Base-by-base conservation (phyloP, 2,329 filamentous ascomycete genomes). In the Graphilbum ipis-grandicollis region DNA sequence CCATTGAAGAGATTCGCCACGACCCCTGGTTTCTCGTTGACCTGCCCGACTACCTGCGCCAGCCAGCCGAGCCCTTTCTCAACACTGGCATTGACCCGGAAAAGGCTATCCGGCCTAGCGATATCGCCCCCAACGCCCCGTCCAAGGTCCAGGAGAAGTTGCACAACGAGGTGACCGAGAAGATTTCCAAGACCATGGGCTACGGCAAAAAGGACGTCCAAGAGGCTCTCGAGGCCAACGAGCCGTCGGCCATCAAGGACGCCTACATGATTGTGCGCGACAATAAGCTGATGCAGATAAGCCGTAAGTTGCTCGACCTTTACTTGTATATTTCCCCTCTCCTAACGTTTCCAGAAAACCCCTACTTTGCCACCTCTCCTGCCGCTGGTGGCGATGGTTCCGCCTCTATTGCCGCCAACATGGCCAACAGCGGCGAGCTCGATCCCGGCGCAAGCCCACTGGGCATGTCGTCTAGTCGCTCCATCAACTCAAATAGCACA, bases 211-310 rank as follows among this genome's bases (percentile, higher is more conserved):
- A 79, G 43, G 90, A 98, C 61, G 88, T 98, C 37, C 81, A 94
- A 52, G 90, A 96, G 56, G 88, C 90, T 18, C 63, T 98, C 43
- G 79, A 80, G 50, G 85, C 84, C 39, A 76, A 90, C 37, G 90
- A 98, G 54, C 90, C 90, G 12, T 96, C 86, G 40, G 86, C 90
- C 10, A 94, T 98, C 65, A 98, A 98, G 60, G 90, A 98, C 58
- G 90, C 90, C 2, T 98, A 96, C 60, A 77, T 94, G 59, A 98
- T 98, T 54, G 84, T 98, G 19, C 75, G 88, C 37, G 90, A 98
- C 57, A 96, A 96, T 54, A 90, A 94, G 56, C 71, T 96, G 54
- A 96, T 96, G 86, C 81, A 86, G 55, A 78, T 77, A 38, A 93
- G 85, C 54, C 85, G 83, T 92, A 65, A 73, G 82, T 74, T 15